A percentile compares a stretch with the other conserved stretches of the same genome.
Evolutionary conservation across 352 stramenopile genomes (phyloP).

Genomic region (Phytopythium boreale): DNA sequence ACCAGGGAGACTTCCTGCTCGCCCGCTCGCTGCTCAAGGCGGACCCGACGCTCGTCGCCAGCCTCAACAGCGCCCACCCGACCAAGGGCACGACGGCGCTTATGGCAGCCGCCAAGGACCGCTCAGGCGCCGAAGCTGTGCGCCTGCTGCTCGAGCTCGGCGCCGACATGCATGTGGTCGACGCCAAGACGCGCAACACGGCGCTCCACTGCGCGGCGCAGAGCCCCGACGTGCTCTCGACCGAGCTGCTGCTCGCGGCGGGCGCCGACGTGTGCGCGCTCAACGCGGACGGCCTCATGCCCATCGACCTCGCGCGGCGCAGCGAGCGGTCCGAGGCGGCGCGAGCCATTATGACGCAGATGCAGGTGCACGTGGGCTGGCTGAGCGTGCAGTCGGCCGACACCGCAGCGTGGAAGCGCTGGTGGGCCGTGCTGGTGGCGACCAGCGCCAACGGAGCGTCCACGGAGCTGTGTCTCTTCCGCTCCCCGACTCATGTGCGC

Average conservation of each 20-base stretch:
- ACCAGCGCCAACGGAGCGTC: conserved; percentile 24
- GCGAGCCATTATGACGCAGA: conserved; percentile 20
- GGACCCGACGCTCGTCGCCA: neutral
- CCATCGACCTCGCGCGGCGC: conserved; percentile 48
- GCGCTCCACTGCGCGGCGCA: conserved; percentile 60
- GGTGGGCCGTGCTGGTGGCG: conserved; percentile 43
- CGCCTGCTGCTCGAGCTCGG: conserved; percentile 49
- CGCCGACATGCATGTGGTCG: conserved; percentile 35
- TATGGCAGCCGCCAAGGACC: conserved; percentile 44
- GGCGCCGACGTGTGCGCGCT: conserved; percentile 39
- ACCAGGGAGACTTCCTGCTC: neutral
- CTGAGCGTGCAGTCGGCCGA: conserved; percentile 26
- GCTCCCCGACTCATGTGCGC: conserved; percentile 14
- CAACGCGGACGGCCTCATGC: conserved; percentile 38
- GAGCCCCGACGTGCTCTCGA: conserved; percentile 32
- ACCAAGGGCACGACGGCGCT: conserved; percentile 47
- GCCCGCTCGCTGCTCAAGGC: conserved; percentile 1
- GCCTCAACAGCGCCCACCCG: conserved; percentile 27
- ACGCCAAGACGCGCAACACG: conserved; percentile 32
- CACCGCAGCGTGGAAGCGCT: conserved; percentile 34
- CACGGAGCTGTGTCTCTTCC: conserved; percentile 44
- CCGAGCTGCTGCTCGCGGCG: conserved; percentile 45
- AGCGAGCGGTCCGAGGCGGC: conserved; percentile 12
- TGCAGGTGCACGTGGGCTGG: conserved; percentile 47
- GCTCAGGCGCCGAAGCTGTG: conserved; percentile 31